Evolutionary conservation across 768 basidiomycete genomes (phyloP), one percentile per base, ranked within the genome.

Genomic region (Tricholoma terreum): DNA sequence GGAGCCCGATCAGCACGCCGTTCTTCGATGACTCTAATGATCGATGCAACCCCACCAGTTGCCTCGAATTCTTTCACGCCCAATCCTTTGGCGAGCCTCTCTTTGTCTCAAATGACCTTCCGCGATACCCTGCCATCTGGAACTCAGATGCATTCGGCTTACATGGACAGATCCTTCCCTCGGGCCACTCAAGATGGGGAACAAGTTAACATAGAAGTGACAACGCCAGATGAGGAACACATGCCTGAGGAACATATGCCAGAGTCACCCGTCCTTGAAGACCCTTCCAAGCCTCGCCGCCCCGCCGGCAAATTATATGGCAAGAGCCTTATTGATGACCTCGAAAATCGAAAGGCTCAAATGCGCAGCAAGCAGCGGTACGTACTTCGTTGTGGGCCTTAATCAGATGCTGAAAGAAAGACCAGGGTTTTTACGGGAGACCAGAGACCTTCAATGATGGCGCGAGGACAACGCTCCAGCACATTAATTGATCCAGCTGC

Each of bases 381-480:
- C 62, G 77, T 61, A 33, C 10, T 36, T 50, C 10, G 53, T 43
- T 38, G 2, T 5, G n/a, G 15, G 27, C 42, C 40, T 4, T 12
- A 50, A 38, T 46, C 6, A 30, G 19, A 42, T 49, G 22, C 46
- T 63, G 4, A 60, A 55, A 21, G 45, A 30, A 14, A 24, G 31
- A 19, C 21, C 49, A 96, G 94, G 54, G 87, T 91, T 12, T 97
- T 97, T 70, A 84, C 77, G 54, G 94, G 94, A 12, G 94, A 97
- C 65, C 81, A 89, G 61, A 79, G 94, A 56, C 92, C 94, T 9
- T 89, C 92, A 4, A 96, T 96, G 94, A 95, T 96, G 93, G 83
- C 86, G 33, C 83, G 94, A 59, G 75, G 77, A 34, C 72, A 78
- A 56, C 84, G 82, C 17, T 69, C 82, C 11, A 85, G 81, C 62